Base-by-base conservation (phyloP, 2,329 filamentous ascomycete genomes). In the Paradendryphiella salina region DNA sequence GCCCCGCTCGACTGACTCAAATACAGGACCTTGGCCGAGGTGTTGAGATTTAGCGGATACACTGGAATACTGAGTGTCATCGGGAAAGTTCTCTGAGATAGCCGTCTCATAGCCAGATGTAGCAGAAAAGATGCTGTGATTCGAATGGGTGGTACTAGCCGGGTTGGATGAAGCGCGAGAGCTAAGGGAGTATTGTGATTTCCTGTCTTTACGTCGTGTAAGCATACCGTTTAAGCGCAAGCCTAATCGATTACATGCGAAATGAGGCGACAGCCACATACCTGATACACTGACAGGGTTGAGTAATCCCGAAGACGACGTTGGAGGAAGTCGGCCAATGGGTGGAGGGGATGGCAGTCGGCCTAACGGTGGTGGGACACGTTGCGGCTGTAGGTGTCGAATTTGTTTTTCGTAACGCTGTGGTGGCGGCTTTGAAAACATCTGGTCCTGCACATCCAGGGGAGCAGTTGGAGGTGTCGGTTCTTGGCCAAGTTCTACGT, bases 1-100 rank as follows among this genome's bases (percentile, higher is more conserved):
- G 32, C 59, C 57, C 6, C 53, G 56, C 42, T 60, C 57, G 34
- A 66, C 58, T 1, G 60, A 43, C 32, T 64, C 63, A 31, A 65
- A 47, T 11, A 43, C 35, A 15, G 49, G 49, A 5, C 44, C 26
- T 21, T 43, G 44, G 3, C 33, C 15, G 9, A 43, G 15, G 9
- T 39, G 44, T 13, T 8, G 46, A 15, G 26, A 26, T 29, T 7
- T 32, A 5, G 15, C 29, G 0, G 45, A 33, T 26, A 58, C 52
- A 29, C 46, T 59, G 36, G 48, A 41, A 54, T 56, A 56, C 10
- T 46, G 52, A 33, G 52, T 17, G 18, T 59, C 54, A 17, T 42
- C 47, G 11, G 50, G 49, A 42, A 50, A 57, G 28, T 52, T 50
- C 38, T 63, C 61, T 20, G 61, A 59, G 11, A 57, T 29, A 9